These are phyloP conservation scores for Penicillium atrosanguineum DNA, from an alignment of 495 filamentous ascomycete genomes.

Conservation along the genomic window DNA sequence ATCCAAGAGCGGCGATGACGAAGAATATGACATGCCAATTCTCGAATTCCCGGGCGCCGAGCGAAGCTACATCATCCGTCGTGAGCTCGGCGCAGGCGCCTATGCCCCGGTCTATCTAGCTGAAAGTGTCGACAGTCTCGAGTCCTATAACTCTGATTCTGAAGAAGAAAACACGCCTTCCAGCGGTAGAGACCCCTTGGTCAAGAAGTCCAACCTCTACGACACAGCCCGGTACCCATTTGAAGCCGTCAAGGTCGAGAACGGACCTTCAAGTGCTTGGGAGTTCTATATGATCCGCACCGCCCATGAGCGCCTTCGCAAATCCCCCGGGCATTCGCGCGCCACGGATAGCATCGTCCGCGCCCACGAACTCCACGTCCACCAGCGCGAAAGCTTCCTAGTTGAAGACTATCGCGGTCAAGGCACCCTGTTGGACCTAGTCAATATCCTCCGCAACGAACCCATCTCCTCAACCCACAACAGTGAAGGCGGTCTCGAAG, in stretches of 20 bases:
- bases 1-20: constrained; percentile 48
- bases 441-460: constrained; percentile 80
- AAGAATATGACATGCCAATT: constrained; percentile 59
- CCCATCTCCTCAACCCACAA: constrained; percentile 41
- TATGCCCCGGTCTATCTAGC: constrained; percentile 93
- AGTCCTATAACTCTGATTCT: constrained; percentile 42
- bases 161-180: constrained; percentile 36
- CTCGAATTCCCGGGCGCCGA: constrained; percentile 62
- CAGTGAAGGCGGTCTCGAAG: constrained; percentile 70
- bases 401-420: constrained; percentile 85
- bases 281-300: constrained; percentile 95
- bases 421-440: constrained; percentile 87
- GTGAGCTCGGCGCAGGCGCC: constrained; percentile 89
- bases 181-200: constrained; percentile 17
- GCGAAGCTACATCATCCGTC: constrained; percentile 69
- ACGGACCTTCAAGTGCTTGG: constrained; percentile 79
- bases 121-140: constrained; percentile 60
- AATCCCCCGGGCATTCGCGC: constrained; percentile 42
- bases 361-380: constrained; percentile 86
- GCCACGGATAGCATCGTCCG: constrained; percentile 71
- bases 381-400: constrained; percentile 79
- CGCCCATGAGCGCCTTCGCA: constrained; percentile 67
- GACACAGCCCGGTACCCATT: constrained; percentile 49
- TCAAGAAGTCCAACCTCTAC: constrained; percentile 17
- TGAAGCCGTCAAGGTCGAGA: constrained; percentile 91